Evolutionary conservation across 2,329 filamentous ascomycete species (phyloP).

Genomic region (Pseudogymnoascus sp.): DNA sequence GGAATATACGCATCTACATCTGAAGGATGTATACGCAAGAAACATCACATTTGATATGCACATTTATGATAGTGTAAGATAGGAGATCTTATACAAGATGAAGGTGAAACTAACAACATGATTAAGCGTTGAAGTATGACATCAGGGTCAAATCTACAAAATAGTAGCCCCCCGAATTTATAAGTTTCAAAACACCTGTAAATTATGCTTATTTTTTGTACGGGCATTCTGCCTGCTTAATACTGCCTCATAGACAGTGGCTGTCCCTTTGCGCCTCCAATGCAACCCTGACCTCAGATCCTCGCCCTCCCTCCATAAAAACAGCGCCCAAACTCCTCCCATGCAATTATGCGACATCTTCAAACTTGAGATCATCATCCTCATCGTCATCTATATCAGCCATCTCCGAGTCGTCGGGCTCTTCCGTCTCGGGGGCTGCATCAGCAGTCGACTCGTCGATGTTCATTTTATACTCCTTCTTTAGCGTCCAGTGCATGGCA

Average conservation of each 20-base stretch:
- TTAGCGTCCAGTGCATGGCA: slow-evolving; percentile 78
- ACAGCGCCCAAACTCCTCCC: slow-evolving; percentile 16
- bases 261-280: not conserved
- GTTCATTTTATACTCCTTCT: slow-evolving; percentile 56
- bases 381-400: slow-evolving; percentile 51
- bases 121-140: not conserved
- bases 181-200: slow-evolving; percentile 10
- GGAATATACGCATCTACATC: not conserved
- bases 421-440: slow-evolving; percentile 31
- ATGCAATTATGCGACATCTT: slow-evolving; percentile 50
- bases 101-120: not conserved
- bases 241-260: not conserved
- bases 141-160: not conserved
- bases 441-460: slow-evolving; percentile 47
- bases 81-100: not conserved
- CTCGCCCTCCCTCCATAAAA: slow-evolving; percentile 9
- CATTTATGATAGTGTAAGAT: not conserved
- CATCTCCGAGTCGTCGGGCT: slow-evolving; percentile 39
- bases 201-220: slow-evolving; percentile 8
- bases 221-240: not conserved
- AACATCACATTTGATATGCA: not conserved
- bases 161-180: slow-evolving; percentile 11
- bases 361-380: slow-evolving; percentile 66
- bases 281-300: not conserved
- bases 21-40: not conserved